Evolutionary conservation across 768 basidiomycete species (phyloP), one percentile per base, ranked within the genome.

Genomic region (Suillus brevipes): DNA sequence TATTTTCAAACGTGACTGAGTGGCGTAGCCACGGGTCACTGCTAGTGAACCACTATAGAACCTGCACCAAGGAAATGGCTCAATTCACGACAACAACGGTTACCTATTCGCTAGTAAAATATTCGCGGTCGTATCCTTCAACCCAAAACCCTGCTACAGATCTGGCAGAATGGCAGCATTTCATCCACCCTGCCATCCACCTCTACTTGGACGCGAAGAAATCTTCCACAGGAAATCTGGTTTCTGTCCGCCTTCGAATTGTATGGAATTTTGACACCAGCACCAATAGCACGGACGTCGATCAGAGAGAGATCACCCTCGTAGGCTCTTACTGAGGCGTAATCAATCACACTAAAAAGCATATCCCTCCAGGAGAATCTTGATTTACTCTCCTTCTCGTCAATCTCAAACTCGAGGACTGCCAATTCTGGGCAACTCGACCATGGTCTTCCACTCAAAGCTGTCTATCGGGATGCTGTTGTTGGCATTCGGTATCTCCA

Each of bases 121-220:
- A 91, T 71, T 92, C 90, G 57, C 82, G 86, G 60, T 87, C 88
- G 31, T 87, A 89, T 70, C 83, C 85, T 34, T 65, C 64, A 23
- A 50, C 58, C 14, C 66, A 62, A 59, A 59, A 67, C 59, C 72
- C 75, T 40, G 63, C 66, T 20, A 66, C 43, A 20, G 75, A 80
- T 40, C n/a, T n/a, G n/a, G 71, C 80, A 3, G 89, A 91, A 72
- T 93, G 91, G 91, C 89, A 91, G 70, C 91, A 92, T 71, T 92
- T 88, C 69, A 83, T 84, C 23, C 91, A 92, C 68, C 90, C 91
- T 1, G 74, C 82, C 59, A 84, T 93, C 64, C 82, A 78, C 45
- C 81, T 92, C 37, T 75, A 84, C 28, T 79, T 93, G 37, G 90
- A 93, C 71, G 79, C 82, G 40, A 85, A 79, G 68, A 87, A 82